Conservation (phyloP, 352 stramenopile species). For the Phytophthora pinifolia region DNA sequence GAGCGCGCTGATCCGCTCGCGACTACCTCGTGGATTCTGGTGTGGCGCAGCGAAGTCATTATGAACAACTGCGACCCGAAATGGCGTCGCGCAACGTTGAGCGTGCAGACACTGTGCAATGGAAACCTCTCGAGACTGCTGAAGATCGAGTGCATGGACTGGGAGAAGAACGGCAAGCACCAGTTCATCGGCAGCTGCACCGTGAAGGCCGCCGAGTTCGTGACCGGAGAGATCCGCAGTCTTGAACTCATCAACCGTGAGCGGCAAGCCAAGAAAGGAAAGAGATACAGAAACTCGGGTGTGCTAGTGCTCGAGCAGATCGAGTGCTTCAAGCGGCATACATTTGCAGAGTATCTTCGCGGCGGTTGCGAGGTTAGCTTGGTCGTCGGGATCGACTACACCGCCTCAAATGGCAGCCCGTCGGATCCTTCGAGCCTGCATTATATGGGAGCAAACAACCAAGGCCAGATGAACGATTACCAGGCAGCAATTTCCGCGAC, state of each 20-base stretch:
- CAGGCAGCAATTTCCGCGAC: conserved; percentile 70
- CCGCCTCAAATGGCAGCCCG: conserved; percentile 57
- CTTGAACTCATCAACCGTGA: conserved; percentile 69
- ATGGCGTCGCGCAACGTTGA: conserved; percentile 57
- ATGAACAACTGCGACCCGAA: conserved; percentile 71
- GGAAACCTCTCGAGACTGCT: conserved; percentile 52
- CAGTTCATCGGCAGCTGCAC: conserved; percentile 66
- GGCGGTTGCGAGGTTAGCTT: conserved; percentile 75
- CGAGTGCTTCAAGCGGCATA: conserved; percentile 65
- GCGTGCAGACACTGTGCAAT: conserved; percentile 72
- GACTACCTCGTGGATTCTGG: conserved; percentile 53
- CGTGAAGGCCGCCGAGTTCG: conserved; percentile 56
- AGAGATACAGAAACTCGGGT: conserved; percentile 76
- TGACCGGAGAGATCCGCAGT: conserved; percentile 49
- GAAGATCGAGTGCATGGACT: conserved; percentile 81
- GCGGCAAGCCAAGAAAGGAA: conserved; percentile 66
- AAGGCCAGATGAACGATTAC: conserved; percentile 78
- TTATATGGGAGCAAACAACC: conserved; percentile 51
- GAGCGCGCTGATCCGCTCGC: conserved; percentile 36
- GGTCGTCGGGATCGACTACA: conserved; percentile 85
- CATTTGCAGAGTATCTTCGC: conserved; percentile 71
- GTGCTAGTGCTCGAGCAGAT: conserved; percentile 55
- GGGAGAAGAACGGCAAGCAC: conserved; percentile 67
- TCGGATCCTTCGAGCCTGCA: conserved; percentile 57
- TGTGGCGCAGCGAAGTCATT: conserved; percentile 68